Evolutionary conservation across 2,329 filamentous ascomycete genomes (phyloP), one percentile per base, ranked within the genome.

Genomic region (Septoria linicola): DNA sequence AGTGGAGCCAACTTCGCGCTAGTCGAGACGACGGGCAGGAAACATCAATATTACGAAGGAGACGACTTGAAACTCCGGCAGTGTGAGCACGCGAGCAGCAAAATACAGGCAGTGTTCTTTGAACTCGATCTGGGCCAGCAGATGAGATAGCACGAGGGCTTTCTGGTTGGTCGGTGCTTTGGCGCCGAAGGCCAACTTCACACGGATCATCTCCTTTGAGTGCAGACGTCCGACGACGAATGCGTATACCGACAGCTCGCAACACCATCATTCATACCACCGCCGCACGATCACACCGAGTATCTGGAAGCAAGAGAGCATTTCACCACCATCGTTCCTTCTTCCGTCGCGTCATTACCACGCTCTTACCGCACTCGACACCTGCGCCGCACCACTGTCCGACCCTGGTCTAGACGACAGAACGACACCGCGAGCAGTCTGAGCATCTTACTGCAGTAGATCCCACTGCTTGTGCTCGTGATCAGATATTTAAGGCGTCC

Each of bases 351-450:
- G 8, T 25, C 13, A 8, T 25, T 32, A 31, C 14, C 17, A 25
- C 30, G 10, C 41, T 32, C 43, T 37, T 17, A 34, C 50, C 19
- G 35, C 34, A 19, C 21, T 19, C 32, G n/a, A 19, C 27, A 13
- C 30, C 25, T 27, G 31, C 41, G 42, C 43, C 35, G 49, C 40
- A 41, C 50, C 23, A 14, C 44, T 14, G 31, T 27, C 37, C 50
- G 16, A 39, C 40, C 50, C 46, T 27, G 34, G 40, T 30, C 34
- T 25, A 21, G 20, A 30, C 46, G 34, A 35, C 41, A 21, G 41
- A 46, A 41, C 46, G 51, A 54, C 27, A 54, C 25, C 51, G 44
- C 41, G 39, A 49, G n/a, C 20, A n/a, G 17, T 32, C 34, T 36
- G 31, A 44, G 36, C 17, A 39, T 39, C 17, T 39, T 39, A 39